Evolutionary conservation across 805 yeast species (phyloP).

Genomic region (Nadsonia fulvescens): DNA sequence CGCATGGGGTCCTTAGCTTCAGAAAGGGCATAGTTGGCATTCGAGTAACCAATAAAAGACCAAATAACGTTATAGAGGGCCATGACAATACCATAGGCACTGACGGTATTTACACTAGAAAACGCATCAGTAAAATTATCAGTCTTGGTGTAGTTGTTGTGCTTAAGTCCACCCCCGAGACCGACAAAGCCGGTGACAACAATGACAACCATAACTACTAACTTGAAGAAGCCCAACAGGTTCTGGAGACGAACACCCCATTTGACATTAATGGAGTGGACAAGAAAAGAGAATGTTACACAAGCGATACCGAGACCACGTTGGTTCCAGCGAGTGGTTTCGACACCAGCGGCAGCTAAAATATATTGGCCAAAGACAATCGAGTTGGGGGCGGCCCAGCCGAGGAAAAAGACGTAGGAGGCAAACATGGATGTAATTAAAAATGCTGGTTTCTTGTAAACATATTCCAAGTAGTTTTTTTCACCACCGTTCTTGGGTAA

Average conservation of each 20-base stretch:
- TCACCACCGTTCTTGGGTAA: constrained; percentile 78
- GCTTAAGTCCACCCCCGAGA: constrained; percentile 48
- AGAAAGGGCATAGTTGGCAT: constrained; percentile 68
- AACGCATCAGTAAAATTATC: constrained; percentile 46
- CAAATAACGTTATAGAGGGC: constrained; percentile 71
- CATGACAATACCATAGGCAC: constrained; percentile 27
- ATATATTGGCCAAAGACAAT: constrained; percentile 66
- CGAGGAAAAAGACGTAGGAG: constrained; percentile 53
- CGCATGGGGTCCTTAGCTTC: constrained; percentile 59
- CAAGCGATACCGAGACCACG: constrained; percentile 64
- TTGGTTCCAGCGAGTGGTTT: constrained; percentile 56
- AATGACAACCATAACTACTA: constrained; percentile 52
- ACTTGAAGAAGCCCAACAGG: constrained; percentile 51
- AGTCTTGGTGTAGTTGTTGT: constrained; percentile 30
- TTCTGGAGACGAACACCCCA: constrained; percentile 51
- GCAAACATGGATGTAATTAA: constrained; percentile 50
- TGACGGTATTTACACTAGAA: constrained; percentile 23
- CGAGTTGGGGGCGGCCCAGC: constrained; percentile 78
- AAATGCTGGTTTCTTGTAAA: constrained; percentile 50
- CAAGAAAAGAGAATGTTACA: constrained; percentile 47
- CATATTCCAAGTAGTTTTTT: constrained; percentile 59
- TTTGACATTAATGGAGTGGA: constrained; percentile 43
- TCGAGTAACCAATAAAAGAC: constrained; percentile 72
- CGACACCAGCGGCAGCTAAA: constrained; percentile 52
- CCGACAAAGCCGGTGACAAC: constrained; percentile 73